Evolutionary conservation across 2,329 filamentous ascomycete species (phyloP).

Genomic region (Ambrosiella beaveri): DNA sequence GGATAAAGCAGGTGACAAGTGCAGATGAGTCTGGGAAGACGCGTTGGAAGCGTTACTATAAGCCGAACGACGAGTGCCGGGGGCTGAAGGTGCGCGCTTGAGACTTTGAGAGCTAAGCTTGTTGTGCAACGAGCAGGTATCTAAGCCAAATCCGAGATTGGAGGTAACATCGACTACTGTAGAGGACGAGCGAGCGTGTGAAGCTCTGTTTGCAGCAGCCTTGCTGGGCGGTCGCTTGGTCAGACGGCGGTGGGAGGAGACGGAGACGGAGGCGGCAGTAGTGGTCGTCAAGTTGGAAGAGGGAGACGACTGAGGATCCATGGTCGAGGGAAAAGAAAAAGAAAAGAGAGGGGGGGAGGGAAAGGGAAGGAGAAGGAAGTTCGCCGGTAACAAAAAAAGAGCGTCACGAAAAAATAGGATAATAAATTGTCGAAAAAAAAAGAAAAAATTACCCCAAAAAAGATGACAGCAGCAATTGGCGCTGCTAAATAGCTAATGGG

Average conservation of each 20-base stretch:
- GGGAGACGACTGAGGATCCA: slow-evolving; percentile 14
- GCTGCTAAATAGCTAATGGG: not conserved
- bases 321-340: slow-evolving; percentile 5
- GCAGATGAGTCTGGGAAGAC: slow-evolving; percentile 10
- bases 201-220: slow-evolving; percentile 16
- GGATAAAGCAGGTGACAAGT: slow-evolving; percentile 1
- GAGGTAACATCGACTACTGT: slow-evolving; percentile 25
- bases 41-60: slow-evolving; percentile 24
- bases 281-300: slow-evolving; percentile 18
- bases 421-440: not conserved
- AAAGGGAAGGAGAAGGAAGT: slow-evolving; percentile 2
- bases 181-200: slow-evolving; percentile 11
- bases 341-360: not conserved
- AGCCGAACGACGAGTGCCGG: slow-evolving; percentile 17
- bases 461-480: not conserved
- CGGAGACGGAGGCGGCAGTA: slow-evolving; percentile 23
- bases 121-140: slow-evolving; percentile 40
- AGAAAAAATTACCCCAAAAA: not conserved
- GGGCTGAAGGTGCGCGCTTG: slow-evolving; percentile 43
- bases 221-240: slow-evolving; percentile 40
- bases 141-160: slow-evolving; percentile 33
- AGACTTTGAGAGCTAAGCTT: slow-evolving; percentile 48
- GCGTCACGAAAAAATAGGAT: not conserved
- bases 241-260: slow-evolving; percentile 41
- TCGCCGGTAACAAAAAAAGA: not conserved